phyloP scores from a whole-genome alignment of 139 green algal species.

The Pedinophyceae sp. region DNA sequence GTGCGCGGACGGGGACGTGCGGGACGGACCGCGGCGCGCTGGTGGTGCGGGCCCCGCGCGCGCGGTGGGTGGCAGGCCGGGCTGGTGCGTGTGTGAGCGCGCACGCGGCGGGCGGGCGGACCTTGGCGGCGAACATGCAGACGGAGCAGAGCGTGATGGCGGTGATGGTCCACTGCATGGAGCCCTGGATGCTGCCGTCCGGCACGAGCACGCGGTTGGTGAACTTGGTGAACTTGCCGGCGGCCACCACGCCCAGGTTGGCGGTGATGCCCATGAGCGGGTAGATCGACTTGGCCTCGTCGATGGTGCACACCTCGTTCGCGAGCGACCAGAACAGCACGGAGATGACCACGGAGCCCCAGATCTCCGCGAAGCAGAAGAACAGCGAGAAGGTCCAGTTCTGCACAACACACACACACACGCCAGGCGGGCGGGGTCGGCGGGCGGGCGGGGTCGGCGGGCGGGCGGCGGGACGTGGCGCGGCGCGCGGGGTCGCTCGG shows the following conservation, averaged over 20 bases:
- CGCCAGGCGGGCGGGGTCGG: too few species aligned
- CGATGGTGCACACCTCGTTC: constrained; percentile 32
- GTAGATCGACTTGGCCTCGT: constrained; percentile 56
- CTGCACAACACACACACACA: constrained; percentile 20
- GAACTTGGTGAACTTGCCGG: constrained; percentile 6
- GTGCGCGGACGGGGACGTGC: too few species aligned
- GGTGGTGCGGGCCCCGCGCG: too few species aligned
- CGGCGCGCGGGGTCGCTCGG: too few species aligned
- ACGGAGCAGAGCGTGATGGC: constrained; percentile 10
- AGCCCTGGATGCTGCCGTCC: too few species aligned
- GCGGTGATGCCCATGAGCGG: constrained; percentile 65
- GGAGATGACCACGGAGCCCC: constrained; percentile 64
- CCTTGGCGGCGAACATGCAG: constrained; percentile 43
- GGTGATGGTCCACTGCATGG: constrained; percentile 40
- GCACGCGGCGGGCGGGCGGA: too few species aligned
- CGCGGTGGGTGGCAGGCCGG: too few species aligned
- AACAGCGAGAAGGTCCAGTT: constrained; percentile 76
- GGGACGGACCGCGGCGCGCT: too few species aligned
- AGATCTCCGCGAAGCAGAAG: constrained; percentile 68
- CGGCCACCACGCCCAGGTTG: constrained; percentile 53
- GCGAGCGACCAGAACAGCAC: constrained; percentile 66
- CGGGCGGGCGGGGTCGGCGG: too few species aligned
- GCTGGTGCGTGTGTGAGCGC: too few species aligned
- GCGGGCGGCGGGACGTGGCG: background rate
- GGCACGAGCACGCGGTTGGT: constrained; percentile 7